A percentile compares a stretch with the other conserved stretches of the same genome.
Conservation (phyloP, 2,329 filamentous ascomycete genomes). For the Plectosphaerella cucumerina region DNA sequence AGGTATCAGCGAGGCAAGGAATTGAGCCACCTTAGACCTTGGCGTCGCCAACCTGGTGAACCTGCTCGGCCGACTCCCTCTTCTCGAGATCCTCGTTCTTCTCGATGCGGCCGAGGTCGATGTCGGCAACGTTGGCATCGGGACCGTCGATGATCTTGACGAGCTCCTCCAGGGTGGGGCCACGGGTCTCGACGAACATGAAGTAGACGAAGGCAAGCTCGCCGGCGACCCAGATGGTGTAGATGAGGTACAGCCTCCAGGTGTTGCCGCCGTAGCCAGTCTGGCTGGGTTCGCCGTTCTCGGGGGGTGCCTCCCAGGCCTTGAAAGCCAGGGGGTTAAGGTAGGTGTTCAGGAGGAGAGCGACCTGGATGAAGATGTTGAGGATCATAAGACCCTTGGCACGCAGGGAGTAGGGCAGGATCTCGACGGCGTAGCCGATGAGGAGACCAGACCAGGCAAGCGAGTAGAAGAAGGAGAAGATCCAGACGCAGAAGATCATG, state of each 20-base stretch:
- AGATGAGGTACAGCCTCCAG: conserved; percentile 9
- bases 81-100: conserved; percentile 18
- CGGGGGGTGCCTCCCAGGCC: conserved; percentile 5
- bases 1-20: too few relatives aligned
- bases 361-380: conserved; percentile 59
- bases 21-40: background rate
- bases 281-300: background rate
- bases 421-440: conserved; percentile 53
- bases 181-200: conserved; percentile 56
- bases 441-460: conserved; percentile 55
- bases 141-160: conserved; percentile 63
- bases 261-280: conserved; percentile 3
- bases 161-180: conserved; percentile 62
- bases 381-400: conserved; percentile 59
- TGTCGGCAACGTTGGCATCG: conserved; percentile 40
- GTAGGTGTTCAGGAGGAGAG: conserved; percentile 45
- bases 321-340: conserved; percentile 16
- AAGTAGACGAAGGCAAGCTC: conserved; percentile 37
- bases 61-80: background rate
- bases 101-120: conserved; percentile 40
- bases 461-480: conserved; percentile 55
- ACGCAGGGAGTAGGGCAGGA: conserved; percentile 53
- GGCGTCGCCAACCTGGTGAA: background rate
- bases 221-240: conserved; percentile 8
- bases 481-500: conserved; percentile 54